Evolutionary conservation across 2,329 filamentous ascomycete species (phyloP).

Genomic region (Cercospora citrullina): DNA sequence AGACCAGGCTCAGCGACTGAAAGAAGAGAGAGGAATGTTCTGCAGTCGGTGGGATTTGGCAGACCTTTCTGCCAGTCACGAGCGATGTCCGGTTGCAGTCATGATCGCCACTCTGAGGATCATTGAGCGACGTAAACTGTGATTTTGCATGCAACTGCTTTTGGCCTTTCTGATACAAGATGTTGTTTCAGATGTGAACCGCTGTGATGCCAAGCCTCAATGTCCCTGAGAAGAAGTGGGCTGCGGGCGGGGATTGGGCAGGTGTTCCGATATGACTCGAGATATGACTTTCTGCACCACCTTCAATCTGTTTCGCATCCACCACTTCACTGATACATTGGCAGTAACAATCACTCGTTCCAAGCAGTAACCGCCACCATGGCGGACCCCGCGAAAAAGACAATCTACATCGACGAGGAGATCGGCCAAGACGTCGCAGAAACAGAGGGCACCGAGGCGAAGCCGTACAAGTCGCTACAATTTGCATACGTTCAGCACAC

Average conservation of each 20-base stretch:
- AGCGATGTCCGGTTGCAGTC: background rate
- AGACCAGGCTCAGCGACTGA: background rate
- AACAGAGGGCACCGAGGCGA: constrained; percentile 67
- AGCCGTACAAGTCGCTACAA: constrained; percentile 79
- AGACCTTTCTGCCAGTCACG: background rate
- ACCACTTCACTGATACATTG: background rate
- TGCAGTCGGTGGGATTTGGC: background rate
- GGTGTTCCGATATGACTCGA: constrained; percentile 6
- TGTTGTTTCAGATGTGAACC: background rate
- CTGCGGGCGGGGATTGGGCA: background rate
- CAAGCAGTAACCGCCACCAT: constrained; percentile 22
- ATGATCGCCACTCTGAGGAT: background rate
- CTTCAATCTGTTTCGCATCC: background rate
- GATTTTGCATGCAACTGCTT: background rate
- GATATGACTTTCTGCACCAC: background rate
- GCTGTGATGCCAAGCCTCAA: background rate
- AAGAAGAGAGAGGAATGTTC: background rate
- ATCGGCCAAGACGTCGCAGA: constrained; percentile 64
- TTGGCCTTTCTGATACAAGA: background rate
- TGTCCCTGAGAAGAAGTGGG: background rate
- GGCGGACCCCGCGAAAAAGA: constrained; percentile 39
- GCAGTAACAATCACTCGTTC: background rate
- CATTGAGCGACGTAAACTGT: background rate
- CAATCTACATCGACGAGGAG: constrained; percentile 78
- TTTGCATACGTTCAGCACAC: constrained; percentile 74